A percentile compares a stretch with the other conserved stretches of the same genome.
These are phyloP conservation scores for Microbotryum violaceum DNA, from an alignment of 1,284 basidiomycete genomes.

Conservation along the genomic window DNA sequence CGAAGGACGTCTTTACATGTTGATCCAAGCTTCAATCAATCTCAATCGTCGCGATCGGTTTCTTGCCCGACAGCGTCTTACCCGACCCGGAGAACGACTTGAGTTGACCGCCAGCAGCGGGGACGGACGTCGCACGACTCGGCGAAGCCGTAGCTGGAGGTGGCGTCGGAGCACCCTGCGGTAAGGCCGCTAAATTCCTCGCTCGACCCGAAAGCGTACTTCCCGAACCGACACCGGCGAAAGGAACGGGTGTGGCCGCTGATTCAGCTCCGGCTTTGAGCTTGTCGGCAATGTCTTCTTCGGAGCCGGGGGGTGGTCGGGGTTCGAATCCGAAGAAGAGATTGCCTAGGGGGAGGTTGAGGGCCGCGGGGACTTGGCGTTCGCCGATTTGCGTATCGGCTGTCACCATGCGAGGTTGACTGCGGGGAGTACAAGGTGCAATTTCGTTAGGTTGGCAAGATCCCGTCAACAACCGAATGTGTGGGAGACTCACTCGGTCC, in stretches of 20 bases:
- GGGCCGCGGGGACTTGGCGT: conserved; percentile 74
- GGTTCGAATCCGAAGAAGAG: conserved; percentile 77
- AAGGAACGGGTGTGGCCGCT: conserved; percentile 2
- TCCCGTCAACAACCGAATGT: background rate
- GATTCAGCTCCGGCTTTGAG: background rate
- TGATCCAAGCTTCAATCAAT: conserved; percentile 27
- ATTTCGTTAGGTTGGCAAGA: too few relatives aligned
- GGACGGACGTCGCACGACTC: background rate
- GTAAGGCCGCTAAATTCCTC: background rate
- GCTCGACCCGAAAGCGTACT: conserved; percentile 1
- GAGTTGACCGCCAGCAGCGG: conserved; percentile 5
- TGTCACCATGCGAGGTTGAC: conserved; percentile 76
- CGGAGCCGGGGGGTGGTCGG: conserved; percentile 24
- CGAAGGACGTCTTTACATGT: too few relatives aligned
- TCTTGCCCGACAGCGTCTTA: conserved; percentile 24
- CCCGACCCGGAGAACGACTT: conserved; percentile 23
- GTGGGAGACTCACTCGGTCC: conserved; percentile 63
- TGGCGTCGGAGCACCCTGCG: background rate
- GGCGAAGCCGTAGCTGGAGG: background rate
- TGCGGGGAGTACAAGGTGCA: conserved; percentile 38
- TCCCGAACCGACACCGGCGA: conserved; percentile 16
- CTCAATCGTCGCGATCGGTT: conserved; percentile 32
- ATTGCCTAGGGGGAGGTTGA: conserved; percentile 85
- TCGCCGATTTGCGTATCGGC: conserved; percentile 65
- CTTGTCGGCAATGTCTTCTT: conserved; percentile 13